phyloP scores from a whole-genome alignment of 805 yeast species.

The Cyberlindnera euphorbiae region DNA sequence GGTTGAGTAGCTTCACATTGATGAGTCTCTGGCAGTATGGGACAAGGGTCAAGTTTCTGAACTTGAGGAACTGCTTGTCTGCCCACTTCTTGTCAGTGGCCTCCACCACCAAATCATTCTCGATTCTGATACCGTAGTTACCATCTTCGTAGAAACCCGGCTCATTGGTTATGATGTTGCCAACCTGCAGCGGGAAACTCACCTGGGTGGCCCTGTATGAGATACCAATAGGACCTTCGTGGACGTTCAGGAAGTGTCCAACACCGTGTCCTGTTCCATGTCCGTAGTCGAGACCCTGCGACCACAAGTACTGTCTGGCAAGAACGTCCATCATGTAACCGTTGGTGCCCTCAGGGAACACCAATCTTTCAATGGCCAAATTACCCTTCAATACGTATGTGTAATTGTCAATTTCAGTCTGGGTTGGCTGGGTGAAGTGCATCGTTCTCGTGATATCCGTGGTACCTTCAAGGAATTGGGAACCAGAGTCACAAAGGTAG shows the following conservation, averaged over 20 bases:
- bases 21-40: constrained; percentile 82
- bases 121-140: constrained; percentile 86
- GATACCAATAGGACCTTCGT: constrained; percentile 90
- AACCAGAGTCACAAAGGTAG: constrained; percentile 84
- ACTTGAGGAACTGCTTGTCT: constrained; percentile 55
- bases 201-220: constrained; percentile 46
- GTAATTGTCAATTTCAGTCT: constrained; percentile 60
- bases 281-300: constrained; percentile 75
- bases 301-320: constrained; percentile 81
- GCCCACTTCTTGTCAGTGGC: constrained; percentile 42
- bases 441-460: constrained; percentile 92
- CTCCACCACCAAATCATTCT: constrained; percentile 67
- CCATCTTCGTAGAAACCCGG: constrained; percentile 93
- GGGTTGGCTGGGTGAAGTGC: constrained; percentile 55
- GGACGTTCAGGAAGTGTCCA: constrained; percentile 88
- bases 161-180: constrained; percentile 83
- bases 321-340: constrained; percentile 75
- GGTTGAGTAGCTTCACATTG: constrained; percentile 49
- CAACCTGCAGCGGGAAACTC: constrained; percentile 51
- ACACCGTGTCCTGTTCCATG: constrained; percentile 99
- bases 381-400: constrained; percentile 91
- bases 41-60: constrained; percentile 79
- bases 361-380: constrained; percentile 73
- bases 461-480: constrained; percentile 90
- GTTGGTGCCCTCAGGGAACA: constrained; percentile 71